Evolutionary conservation across 352 stramenopile genomes (phyloP), one percentile per base, ranked within the genome.

Genomic region (Pythium grandisporangium): DNA sequence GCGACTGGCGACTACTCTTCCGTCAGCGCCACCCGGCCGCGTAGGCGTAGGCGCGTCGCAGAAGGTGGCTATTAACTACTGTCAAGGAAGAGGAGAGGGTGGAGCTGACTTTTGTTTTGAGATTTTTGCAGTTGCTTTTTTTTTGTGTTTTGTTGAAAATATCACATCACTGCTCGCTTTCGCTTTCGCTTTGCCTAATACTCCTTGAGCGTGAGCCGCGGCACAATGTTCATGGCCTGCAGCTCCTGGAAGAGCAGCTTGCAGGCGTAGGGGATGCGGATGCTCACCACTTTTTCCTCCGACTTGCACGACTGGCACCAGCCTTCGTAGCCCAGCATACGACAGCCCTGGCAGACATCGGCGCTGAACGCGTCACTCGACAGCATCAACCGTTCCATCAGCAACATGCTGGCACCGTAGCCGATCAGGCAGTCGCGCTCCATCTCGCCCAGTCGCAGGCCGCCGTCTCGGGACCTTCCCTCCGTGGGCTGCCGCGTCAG

Each of bases 351-450:
- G 59, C 96, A 99, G 23, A 99, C 96, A 57, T 97, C 97, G 2
- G 96, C 96, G 22, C 90, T 98, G 67, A 99, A 99, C 38, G 94
- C 95, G 70, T 99, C 97, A 51, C 87, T 98, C 33, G 92, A 98
- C 48, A 99, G 93, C 95, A 99, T 99, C 14, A 99, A 72, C 17
- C 97, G 82, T 78, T 99, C 97, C 81, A 99, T 99, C 26, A 99
- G 94, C 29, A 99, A 66, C 73, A 98, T 98, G 43, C 89, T 98
- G 30, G 97, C 96, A 35, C 97, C 97, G 66, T 99, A 99, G 20
- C 94, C 96, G 56, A 99, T 99, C 12, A 99, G 70, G 70, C 97
- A 99, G 74, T 99, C 97, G 37, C 96, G 87, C 64, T 99, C 97
- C 96, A 99, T 99, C 76, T 99, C 97, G 48, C 97, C 97, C 26